phyloP scores from a whole-genome alignment of 1,284 basidiomycete species.

The Sporisorium iseilematis-ciliati region DNA sequence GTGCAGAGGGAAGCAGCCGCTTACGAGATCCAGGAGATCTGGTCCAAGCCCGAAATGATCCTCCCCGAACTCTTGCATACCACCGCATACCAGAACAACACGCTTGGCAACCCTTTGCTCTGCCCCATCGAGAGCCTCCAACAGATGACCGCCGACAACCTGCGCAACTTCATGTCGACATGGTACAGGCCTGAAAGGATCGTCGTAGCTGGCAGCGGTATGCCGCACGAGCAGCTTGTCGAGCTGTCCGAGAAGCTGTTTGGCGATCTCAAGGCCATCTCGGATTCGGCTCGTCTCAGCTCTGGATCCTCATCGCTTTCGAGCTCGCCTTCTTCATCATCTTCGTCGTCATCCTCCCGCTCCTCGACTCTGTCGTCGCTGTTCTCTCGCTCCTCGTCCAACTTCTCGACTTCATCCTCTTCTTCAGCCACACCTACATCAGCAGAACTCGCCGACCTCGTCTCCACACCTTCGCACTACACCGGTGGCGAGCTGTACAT shows the following conservation, averaged over 20 bases:
- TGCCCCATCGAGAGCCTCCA: slow-evolving; percentile 87
- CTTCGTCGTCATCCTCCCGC: slow-evolving; percentile 73
- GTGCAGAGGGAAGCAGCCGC: slow-evolving; percentile 86
- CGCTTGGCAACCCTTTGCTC: slow-evolving; percentile 87
- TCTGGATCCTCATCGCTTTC: slow-evolving; percentile 27
- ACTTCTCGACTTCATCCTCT: slow-evolving; percentile 58
- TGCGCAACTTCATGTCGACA: slow-evolving; percentile 79
- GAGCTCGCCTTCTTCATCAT: slow-evolving; percentile 33
- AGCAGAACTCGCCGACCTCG: slow-evolving; percentile 62
- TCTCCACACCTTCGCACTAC: slow-evolving; percentile 76
- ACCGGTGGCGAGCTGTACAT: slow-evolving; percentile 85
- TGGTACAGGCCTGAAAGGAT: slow-evolving; percentile 95
- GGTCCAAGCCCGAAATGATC: slow-evolving; percentile 90
- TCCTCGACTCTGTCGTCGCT: slow-evolving; percentile 56
- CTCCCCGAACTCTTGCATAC: slow-evolving; percentile 91
- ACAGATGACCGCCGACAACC: slow-evolving; percentile 76
- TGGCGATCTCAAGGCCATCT: slow-evolving; percentile 73
- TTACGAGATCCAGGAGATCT: slow-evolving; percentile 93
- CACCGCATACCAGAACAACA: slow-evolving; percentile 83
- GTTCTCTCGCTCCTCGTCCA: slow-evolving; percentile 73
- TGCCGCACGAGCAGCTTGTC: slow-evolving; percentile 88
- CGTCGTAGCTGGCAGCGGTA: slow-evolving; percentile 92
- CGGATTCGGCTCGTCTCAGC: slow-evolving; percentile 21
- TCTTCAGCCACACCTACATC: slow-evolving; percentile 47
- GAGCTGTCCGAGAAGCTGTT: slow-evolving; percentile 87